A percentile compares a stretch with the other conserved stretches of the same genome.
Conservation (phyloP, 2,329 filamentous ascomycete genomes). For the Cryphonectria japonica region DNA sequence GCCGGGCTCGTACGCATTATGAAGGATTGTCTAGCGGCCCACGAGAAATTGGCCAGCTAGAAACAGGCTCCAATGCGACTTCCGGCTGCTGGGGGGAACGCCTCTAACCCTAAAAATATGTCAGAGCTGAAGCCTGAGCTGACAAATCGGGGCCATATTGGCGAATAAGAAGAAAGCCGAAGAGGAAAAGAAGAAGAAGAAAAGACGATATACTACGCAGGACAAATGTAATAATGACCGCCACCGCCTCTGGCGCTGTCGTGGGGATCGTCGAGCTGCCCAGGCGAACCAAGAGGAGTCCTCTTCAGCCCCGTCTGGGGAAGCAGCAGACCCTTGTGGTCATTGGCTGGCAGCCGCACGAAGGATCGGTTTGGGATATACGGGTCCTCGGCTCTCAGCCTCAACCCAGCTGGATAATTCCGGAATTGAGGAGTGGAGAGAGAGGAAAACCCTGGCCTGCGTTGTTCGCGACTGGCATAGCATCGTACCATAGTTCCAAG, state of each 20-base stretch:
- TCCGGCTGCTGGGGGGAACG: background rate
- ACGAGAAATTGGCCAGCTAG: background rate
- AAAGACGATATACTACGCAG: background rate
- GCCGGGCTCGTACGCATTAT: background rate
- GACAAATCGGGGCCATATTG: background rate
- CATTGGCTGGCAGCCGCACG: constrained; percentile 1
- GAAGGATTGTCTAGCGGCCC: background rate
- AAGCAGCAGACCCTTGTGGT: background rate
- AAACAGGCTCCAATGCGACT: background rate
- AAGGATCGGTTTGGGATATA: constrained; percentile 4
- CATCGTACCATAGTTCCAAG: background rate
- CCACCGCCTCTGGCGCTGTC: background rate
- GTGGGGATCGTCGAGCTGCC: background rate
- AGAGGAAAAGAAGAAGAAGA: background rate
- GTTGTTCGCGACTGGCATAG: background rate
- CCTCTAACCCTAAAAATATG: background rate
- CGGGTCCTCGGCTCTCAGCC: background rate
- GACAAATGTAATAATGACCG: background rate
- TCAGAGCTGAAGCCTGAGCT: background rate
- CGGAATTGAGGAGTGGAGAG: background rate
- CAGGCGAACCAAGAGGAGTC: background rate
- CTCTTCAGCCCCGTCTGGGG: background rate
- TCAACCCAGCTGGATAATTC: background rate
- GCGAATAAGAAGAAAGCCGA: background rate
- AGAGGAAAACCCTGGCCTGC: background rate